These are phyloP conservation scores for Kazachstania martiniae DNA, from an alignment of 805 yeast genomes.

Conservation along the genomic window DNA sequence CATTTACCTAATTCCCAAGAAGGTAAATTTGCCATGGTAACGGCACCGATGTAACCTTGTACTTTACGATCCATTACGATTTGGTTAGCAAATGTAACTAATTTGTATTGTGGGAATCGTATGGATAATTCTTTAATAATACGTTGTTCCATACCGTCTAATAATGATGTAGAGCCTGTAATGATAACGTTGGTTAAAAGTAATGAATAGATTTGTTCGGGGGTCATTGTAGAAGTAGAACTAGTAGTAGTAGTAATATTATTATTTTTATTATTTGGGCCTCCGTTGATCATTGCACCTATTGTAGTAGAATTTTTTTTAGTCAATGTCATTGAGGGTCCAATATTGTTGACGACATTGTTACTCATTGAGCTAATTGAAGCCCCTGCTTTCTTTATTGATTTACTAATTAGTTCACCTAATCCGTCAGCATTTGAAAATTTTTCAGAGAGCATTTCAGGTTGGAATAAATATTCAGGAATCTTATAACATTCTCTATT, in stretches of 20 bases:
- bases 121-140: constrained; percentile 57
- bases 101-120: constrained; percentile 72
- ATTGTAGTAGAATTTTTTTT: not conserved
- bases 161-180: constrained; percentile 69
- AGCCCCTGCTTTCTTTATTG: constrained; percentile 22
- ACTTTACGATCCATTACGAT: constrained; percentile 59
- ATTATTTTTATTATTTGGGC: not conserved
- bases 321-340: constrained; percentile 9
- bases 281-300: not conserved
- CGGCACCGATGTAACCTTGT: constrained; percentile 80
- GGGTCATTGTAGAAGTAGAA: constrained; percentile 5
- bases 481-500: constrained; percentile 18
- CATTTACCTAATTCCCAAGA: constrained; percentile 24
- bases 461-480: constrained; percentile 23
- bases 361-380: constrained; percentile 12
- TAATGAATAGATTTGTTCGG: constrained; percentile 22
- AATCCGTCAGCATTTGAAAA: constrained; percentile 18
- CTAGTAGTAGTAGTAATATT: not conserved
- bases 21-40: constrained; percentile 21
- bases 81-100: constrained; percentile 77
- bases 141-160: constrained; percentile 75
- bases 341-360: constrained; percentile 7
- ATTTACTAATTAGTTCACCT: constrained; percentile 18
- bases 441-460: constrained; percentile 10
- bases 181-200: constrained; percentile 52